Conservation (phyloP, 2,329 filamentous ascomycete species). For the Sclerotinia spermophila region DNA sequence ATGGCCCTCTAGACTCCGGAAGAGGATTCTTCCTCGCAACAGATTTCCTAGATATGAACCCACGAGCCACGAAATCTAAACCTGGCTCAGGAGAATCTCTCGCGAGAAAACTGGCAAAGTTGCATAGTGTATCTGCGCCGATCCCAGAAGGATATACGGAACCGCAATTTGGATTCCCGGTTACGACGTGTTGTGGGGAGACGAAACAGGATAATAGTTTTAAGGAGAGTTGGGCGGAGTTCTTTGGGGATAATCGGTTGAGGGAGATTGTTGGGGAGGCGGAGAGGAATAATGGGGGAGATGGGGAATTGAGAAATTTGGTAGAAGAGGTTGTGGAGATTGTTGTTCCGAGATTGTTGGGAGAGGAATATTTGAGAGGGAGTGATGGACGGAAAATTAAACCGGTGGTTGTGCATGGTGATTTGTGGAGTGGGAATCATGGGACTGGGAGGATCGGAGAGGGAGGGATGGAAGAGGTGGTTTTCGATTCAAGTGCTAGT, state of each 20-base stretch:
- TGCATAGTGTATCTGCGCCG: constrained; percentile 75
- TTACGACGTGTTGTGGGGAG: constrained; percentile 80
- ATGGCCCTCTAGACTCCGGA: constrained; percentile 53
- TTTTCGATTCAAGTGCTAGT: constrained; percentile 77
- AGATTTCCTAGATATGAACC: constrained; percentile 69
- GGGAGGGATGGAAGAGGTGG: constrained; percentile 63
- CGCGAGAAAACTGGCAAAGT: constrained; percentile 70
- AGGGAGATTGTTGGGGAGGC: constrained; percentile 58
- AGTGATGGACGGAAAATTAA: constrained; percentile 49
- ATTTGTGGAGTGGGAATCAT: constrained; percentile 90
- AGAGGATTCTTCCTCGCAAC: constrained; percentile 58
- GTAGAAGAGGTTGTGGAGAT: constrained; percentile 60
- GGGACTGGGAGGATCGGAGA: constrained; percentile 58
- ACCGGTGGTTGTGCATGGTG: constrained; percentile 86
- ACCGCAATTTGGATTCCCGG: constrained; percentile 78
- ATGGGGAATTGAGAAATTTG: constrained; percentile 57
- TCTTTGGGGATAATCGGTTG: constrained; percentile 76
- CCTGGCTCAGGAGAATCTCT: constrained; percentile 48
- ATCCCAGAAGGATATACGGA: constrained; percentile 53
- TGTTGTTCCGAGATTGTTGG: constrained; percentile 75
- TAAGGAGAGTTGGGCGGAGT: constrained; percentile 73
- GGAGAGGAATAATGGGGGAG: constrained; percentile 58
- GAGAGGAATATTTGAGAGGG: constrained; percentile 59
- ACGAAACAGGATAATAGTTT: constrained; percentile 78
- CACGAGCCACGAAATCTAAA: constrained; percentile 31